Evolutionary conservation across 306 rosid species (phyloP), one percentile per base, ranked within the genome.

Genomic region (Luffa acutangula): DNA sequence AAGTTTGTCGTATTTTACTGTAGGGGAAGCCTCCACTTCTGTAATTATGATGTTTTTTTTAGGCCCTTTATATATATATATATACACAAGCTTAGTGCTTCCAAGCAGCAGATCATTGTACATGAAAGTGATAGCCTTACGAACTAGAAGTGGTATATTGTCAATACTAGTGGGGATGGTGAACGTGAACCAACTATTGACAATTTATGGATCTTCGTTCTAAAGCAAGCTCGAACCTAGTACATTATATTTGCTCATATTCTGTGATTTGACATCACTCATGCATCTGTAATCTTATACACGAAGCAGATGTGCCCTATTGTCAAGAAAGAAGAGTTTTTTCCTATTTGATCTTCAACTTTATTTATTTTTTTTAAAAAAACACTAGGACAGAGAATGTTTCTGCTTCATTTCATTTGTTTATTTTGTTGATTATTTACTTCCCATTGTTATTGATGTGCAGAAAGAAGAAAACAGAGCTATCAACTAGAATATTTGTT

Each of bases 391-490:
- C 42, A 3, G 3, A 42, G 2, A 72, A 25, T 73, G 18, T 73
- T 51, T 2, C 18, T 56, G 79, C 80, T 54, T 21, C 8, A 56
- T 80, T 21, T 70, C 9, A 36, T 67, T 64, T 53, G 37, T 66
- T 67, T 53, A 9, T 80, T 36, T 25, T 66, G 33, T 77, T 83
- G 64, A 34, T 86, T 66, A 18, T 83, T 82, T 54, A 54, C 81
- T 80, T n/a, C 80, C 59, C 66, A 66, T 65, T 87, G 41, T 66
- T 80, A 81, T 58, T 72, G 65, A 85, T 77, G 69, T 80, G 88
- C 97, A 95, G 98, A 89, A 80, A 92, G 97, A 85, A 89, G 90
- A 85, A 90, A 93, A 79, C 90, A 67, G 15, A 91, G 93, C 77
- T 78, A 82, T 90, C 96, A 92, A 43, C 93, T 95, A 77, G 98